Conservation (phyloP, 768 basidiomycete genomes). For the Pulveroboletus sp. region DNA sequence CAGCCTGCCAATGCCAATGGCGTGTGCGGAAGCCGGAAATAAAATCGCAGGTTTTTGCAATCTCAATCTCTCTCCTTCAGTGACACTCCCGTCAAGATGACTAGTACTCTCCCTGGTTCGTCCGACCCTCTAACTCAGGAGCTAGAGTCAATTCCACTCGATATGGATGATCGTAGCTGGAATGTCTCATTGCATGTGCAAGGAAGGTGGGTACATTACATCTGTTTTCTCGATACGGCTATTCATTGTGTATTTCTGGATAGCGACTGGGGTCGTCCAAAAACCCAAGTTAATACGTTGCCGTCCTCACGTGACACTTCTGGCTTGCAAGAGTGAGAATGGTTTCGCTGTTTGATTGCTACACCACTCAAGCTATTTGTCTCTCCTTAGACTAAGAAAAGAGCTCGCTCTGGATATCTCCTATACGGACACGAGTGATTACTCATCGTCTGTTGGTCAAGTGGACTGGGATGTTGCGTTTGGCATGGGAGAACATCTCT, state of each 20-base stretch:
- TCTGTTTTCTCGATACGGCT: background rate
- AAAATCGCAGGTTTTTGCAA: background rate
- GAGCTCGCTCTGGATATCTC: background rate
- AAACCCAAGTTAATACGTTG: background rate
- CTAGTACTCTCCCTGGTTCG: background rate
- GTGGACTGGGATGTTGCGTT: background rate
- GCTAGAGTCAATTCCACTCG: background rate
- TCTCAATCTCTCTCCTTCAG: background rate
- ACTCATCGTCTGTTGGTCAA: background rate
- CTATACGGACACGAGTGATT: background rate
- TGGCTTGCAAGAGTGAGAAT: background rate
- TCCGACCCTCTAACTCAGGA: accelerated
- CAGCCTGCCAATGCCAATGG: slow-evolving; percentile 10
- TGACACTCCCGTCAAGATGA: background rate
- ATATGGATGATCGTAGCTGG: background rate
- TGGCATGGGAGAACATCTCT: background rate
- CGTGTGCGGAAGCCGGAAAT: background rate
- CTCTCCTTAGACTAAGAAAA: background rate
- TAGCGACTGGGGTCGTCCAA: background rate
- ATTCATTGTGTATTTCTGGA: no score
- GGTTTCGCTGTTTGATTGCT: background rate
- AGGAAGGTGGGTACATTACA: background rate
- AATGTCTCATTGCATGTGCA: background rate
- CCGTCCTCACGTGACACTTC: background rate
- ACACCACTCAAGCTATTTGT: background rate